Evolutionary conservation across 2,329 filamentous ascomycete genomes (phyloP).

Genomic region (Coniochaeta ligniaria): DNA sequence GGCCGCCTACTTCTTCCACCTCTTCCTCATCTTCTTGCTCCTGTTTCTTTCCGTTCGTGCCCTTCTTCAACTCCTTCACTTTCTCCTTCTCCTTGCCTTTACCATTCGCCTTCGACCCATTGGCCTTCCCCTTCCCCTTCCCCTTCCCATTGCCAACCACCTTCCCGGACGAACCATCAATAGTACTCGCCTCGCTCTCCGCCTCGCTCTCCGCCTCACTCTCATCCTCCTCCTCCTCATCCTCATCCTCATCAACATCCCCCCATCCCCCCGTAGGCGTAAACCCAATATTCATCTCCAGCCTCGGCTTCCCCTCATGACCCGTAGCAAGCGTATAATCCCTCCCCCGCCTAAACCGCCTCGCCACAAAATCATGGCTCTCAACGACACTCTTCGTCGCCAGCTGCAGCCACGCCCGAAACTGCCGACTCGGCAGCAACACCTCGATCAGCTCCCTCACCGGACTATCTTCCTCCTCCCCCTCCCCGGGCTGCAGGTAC

Average conservation of each 20-base stretch:
- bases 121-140: constrained; percentile 18
- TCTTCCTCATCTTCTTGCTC: constrained; percentile 25
- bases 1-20: constrained; percentile 59
- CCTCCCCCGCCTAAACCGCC: constrained; percentile 76
- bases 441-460: constrained; percentile 74
- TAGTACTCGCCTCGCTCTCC: constrained; percentile 12
- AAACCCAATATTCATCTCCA: constrained; percentile 82
- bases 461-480: constrained; percentile 37
- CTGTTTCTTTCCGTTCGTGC: constrained; percentile 15
- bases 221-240: constrained; percentile 37
- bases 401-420: constrained; percentile 82
- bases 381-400: constrained; percentile 70
- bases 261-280: constrained; percentile 86
- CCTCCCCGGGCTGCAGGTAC: constrained; percentile 57
- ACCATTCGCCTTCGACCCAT: constrained; percentile 11
- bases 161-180: constrained; percentile 7
- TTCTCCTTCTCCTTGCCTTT: constrained; percentile 19
- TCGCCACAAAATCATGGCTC: constrained; percentile 70
- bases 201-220: constrained; percentile 33
- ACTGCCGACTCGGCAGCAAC: constrained; percentile 76
- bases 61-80: constrained; percentile 14
- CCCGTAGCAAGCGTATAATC: constrained; percentile 93
- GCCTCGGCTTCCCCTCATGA: constrained; percentile 67
- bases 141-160: constrained; percentile 14
- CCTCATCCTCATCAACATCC: constrained; percentile 51